A percentile compares a stretch with the other conserved stretches of the same genome.
phyloP scores from a whole-genome alignment of 1,284 basidiomycete genomes.

The Singerocomus inundabilis region DNA sequence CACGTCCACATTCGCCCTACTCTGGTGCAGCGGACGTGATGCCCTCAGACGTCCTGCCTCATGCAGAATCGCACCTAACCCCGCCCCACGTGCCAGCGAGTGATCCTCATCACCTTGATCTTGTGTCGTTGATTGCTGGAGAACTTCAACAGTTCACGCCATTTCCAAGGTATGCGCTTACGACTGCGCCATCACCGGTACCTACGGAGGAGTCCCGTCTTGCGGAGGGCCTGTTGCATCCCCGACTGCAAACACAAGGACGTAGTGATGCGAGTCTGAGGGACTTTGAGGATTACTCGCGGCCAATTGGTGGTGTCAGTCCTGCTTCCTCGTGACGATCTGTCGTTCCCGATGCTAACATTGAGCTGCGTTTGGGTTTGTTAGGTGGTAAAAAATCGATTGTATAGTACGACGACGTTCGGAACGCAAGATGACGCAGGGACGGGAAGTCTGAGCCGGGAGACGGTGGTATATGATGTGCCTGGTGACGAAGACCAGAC shows the following conservation, averaged over 20 bases:
- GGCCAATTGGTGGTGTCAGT: conserved; percentile 43
- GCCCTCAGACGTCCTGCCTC: neutral
- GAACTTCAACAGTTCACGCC: conserved; percentile 1
- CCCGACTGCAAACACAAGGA: conserved; percentile 32
- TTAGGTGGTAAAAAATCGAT: conserved; percentile 39
- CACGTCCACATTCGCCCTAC: conserved; percentile 21
- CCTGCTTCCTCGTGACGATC: neutral
- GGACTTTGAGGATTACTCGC: conserved; percentile 45
- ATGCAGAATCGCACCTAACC: neutral
- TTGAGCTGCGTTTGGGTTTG: neutral
- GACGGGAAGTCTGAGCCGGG: conserved; percentile 4
- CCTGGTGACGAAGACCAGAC: conserved; percentile 6
- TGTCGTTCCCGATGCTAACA: neutral
- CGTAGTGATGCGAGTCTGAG: conserved; percentile 38
- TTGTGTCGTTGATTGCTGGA: neutral
- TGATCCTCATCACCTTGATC: neutral
- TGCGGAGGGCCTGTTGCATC: conserved; percentile 42
- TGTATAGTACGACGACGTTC: conserved; percentile 42
- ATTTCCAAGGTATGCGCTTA: conserved; percentile 6
- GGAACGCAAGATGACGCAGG: conserved; percentile 32
- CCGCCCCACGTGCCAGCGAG: neutral
- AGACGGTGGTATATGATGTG: conserved; percentile 4
- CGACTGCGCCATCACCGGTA: conserved; percentile 35
- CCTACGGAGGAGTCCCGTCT: conserved; percentile 36
- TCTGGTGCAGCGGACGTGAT: conserved; percentile 3